These are phyloP conservation scores for Syncephalastrum sp. DNA, from an alignment of 371 early-diverging fungal species.

Conservation along the genomic window DNA sequence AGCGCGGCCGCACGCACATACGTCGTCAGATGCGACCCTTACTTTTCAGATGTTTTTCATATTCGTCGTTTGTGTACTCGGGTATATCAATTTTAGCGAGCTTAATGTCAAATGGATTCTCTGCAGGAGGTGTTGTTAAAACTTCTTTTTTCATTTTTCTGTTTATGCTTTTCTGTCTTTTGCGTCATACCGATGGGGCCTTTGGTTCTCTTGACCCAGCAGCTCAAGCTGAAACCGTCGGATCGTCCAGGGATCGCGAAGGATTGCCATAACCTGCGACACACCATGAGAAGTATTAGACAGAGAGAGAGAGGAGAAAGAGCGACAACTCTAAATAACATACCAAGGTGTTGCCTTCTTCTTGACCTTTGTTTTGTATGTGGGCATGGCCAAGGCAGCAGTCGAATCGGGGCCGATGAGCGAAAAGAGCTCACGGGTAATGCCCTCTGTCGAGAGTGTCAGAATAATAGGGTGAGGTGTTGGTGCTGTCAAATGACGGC, in stretches of 20 bases:
- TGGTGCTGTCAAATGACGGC: not conserved
- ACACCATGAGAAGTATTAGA: not conserved
- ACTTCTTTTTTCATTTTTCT: not conserved
- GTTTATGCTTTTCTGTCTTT: not conserved
- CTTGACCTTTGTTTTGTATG: slow-evolving; percentile 67
- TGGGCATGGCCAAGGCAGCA: slow-evolving; percentile 59
- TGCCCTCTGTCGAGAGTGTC: slow-evolving; percentile 48
- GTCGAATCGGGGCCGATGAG: slow-evolving; percentile 74
- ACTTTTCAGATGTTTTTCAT: slow-evolving; percentile 54
- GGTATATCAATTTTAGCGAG: slow-evolving; percentile 58
- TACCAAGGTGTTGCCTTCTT: slow-evolving; percentile 67
- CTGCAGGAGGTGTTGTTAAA: slow-evolving; percentile 18
- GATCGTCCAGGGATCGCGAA: slow-evolving; percentile 77
- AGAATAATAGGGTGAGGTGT: not conserved
- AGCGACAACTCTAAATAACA: slow-evolving; percentile 1
- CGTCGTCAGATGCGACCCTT: slow-evolving; percentile 2
- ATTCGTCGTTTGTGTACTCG: slow-evolving; percentile 71
- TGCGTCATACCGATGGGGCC: slow-evolving; percentile 19
- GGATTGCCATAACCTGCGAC: slow-evolving; percentile 59
- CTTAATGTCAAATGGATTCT: slow-evolving; percentile 65
- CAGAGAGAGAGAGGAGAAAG: no score
- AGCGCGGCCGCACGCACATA: no score
- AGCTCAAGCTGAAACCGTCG: slow-evolving; percentile 68
- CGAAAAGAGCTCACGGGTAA: slow-evolving; percentile 67
- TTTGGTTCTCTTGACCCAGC: slow-evolving; percentile 71